phyloP scores from a whole-genome alignment of 345 rosid species.

The Salix purpurea region DNA sequence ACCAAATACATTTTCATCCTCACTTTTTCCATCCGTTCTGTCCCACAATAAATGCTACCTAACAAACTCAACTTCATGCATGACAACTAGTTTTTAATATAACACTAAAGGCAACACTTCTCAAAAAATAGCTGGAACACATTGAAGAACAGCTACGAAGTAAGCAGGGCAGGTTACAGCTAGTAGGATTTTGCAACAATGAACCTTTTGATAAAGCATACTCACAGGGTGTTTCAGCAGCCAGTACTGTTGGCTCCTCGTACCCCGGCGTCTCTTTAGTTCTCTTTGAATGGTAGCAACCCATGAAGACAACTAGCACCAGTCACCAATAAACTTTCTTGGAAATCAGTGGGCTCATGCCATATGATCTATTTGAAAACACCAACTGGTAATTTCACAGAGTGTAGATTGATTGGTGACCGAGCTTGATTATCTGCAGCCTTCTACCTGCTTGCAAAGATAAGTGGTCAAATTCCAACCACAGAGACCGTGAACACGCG shows the following conservation, averaged over 20 bases:
- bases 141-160: not conserved
- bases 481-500: not conserved
- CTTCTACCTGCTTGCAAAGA: not conserved
- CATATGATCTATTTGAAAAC: not conserved
- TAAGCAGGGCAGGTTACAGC: not conserved
- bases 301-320: constrained; percentile 29
- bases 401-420: not conserved
- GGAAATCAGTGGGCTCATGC: constrained; percentile 7
- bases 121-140: not conserved
- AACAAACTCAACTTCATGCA: not conserved
- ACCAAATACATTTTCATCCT: too few relatives aligned
- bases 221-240: constrained; percentile 76
- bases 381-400: constrained; percentile 5
- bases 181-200: not conserved
- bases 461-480: not conserved
- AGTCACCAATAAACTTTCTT: not conserved
- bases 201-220: not conserved
- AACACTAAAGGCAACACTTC: not conserved
- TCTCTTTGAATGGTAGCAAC: constrained; percentile 42
- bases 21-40: too few relatives aligned
- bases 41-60: not conserved
- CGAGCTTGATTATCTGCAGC: not conserved
- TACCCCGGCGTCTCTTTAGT: constrained; percentile 40
- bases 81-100: not conserved
- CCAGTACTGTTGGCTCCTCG: constrained; percentile 65